Base-by-base conservation (phyloP, 2,329 filamentous ascomycete genomes). In the Fusarium miscanthi region DNA sequence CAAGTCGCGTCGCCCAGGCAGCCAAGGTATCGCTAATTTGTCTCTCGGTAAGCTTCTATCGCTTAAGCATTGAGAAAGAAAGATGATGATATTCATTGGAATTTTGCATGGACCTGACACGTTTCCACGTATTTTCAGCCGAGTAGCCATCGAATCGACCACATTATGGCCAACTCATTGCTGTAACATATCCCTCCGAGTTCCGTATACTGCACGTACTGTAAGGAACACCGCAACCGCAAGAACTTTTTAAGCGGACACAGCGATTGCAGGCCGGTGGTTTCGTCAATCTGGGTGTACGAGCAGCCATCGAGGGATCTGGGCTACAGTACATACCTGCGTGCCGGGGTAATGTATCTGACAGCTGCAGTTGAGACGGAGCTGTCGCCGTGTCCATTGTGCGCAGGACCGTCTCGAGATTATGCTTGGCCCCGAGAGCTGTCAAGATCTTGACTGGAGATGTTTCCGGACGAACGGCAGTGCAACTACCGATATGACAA, bases 401-500 rank as follows among this genome's bases (percentile, higher is more conserved):
- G 19, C 19, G 11, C 9, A 40, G 19, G n/a, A n/a, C n/a, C n/a
- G n/a, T n/a, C n/a, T n/a, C n/a, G n/a, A n/a, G n/a, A n/a, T n/a
- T n/a, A n/a, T n/a, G n/a, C n/a, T n/a, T n/a, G n/a, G n/a, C n/a
- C n/a, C n/a, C n/a, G n/a, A n/a, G n/a, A n/a, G n/a, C n/a, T n/a
- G n/a, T 54, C 9, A 13, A 40, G 27, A 23, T 27, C 33, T 51
- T 51, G 33, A 9, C 21, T 12, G 23, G 21, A 35, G 4, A 25
- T 23, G 5, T 6, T 8, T n/a, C 3, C 45, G 45, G 45, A 7
- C 13, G 9, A 8, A 48, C 21, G 40, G 38, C 17, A 27, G 30
- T 45, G 4, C 30, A 57, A 57, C 30, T 57, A 35, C 53, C 53
- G 53, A 56, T 14, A 30, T n/a, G n/a, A 43, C 21, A 23, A 51